Base-by-base conservation (phyloP, 768 basidiomycete genomes). In the Hydnum rufescens region DNA sequence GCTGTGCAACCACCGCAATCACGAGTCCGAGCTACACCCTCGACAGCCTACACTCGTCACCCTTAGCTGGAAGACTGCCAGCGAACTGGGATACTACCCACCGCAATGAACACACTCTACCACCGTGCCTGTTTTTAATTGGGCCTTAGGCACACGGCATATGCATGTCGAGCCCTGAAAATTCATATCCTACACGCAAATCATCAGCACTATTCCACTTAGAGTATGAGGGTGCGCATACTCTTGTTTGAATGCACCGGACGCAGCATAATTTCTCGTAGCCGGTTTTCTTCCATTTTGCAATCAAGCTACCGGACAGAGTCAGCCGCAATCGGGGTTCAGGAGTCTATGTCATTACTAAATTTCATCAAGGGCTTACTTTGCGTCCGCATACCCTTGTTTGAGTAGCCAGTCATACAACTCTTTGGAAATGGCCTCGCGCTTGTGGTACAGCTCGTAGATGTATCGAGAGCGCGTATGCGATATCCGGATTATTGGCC, bases 211-310 rank as follows among this genome's bases (percentile, higher is more conserved):
- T 51, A 8, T 42, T 13, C 51, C 51, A 6, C 18, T 2, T 8
- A 1, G n/a, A 52, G 28, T 23, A 13, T 3, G 19, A 42, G 16
- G 16, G 8, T 25, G 23, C 5, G 34, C 69, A 49, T 58, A 82
- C 89, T 68, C 76, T 77, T 3, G 89, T 92, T 67, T 96, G 93
- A 53, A 99, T 96, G 65, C 95, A 99, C 43, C 95, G 73, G 50
- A 97, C 67, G 62, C 95, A 99, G 64, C 95, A 99, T 4, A 99
- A 71, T 64, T 97, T 99, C 67, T 97, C 95, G 64, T 97, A 99
- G 3, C 95, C 95, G 8, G 80, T 71, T 68, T 97, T 99, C 72
- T 96, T 97, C 95, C 95, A 99, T 65, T 99, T 99, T 32, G 95
- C 95, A 63, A 99, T 83, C 63, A 97, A 68, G 63, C 92, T 97